phyloP scores from a whole-genome alignment of 1,284 basidiomycete genomes.

The Phellinidium pouzarii region DNA sequence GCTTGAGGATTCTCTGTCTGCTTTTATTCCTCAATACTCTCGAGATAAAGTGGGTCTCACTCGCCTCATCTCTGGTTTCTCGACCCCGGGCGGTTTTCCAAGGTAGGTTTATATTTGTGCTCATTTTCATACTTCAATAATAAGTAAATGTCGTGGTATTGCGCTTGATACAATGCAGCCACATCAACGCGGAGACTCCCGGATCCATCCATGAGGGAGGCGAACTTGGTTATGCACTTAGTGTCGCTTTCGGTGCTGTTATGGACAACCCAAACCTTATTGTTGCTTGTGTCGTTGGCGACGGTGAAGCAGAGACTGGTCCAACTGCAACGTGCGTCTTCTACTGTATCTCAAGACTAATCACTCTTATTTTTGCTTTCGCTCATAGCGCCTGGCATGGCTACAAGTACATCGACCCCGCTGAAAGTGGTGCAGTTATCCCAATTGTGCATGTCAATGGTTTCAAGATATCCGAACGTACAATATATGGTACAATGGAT shows the following conservation, averaged over 20 bases:
- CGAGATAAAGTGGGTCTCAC: slow-evolving; percentile 59
- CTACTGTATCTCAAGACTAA: background rate
- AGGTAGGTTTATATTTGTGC: slow-evolving; percentile 33
- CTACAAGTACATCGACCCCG: slow-evolving; percentile 87
- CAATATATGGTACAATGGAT: slow-evolving; percentile 88
- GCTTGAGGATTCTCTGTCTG: slow-evolving; percentile 72
- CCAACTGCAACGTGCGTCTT: slow-evolving; percentile 58
- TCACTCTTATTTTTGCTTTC: background rate
- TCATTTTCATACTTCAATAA: background rate
- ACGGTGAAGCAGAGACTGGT: slow-evolving; percentile 85
- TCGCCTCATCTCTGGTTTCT: slow-evolving; percentile 59
- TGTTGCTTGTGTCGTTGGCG: slow-evolving; percentile 74
- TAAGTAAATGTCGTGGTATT: background rate
- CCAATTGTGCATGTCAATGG: slow-evolving; percentile 84
- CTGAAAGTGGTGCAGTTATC: slow-evolving; percentile 82
- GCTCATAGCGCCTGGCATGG: slow-evolving; percentile 63
- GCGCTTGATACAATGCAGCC: slow-evolving; percentile 31
- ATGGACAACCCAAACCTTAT: slow-evolving; percentile 88
- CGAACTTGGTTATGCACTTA: slow-evolving; percentile 83
- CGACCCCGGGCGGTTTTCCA: slow-evolving; percentile 60
- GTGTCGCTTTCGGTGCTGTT: slow-evolving; percentile 76
- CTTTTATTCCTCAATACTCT: slow-evolving; percentile 68
- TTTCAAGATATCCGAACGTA: slow-evolving; percentile 84
- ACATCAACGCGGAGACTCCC: slow-evolving; percentile 75
- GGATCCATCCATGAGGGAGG: slow-evolving; percentile 88